Evolutionary conservation across 139 green algal species (phyloP).

Genomic region (Chlamydomonas sp.): DNA sequence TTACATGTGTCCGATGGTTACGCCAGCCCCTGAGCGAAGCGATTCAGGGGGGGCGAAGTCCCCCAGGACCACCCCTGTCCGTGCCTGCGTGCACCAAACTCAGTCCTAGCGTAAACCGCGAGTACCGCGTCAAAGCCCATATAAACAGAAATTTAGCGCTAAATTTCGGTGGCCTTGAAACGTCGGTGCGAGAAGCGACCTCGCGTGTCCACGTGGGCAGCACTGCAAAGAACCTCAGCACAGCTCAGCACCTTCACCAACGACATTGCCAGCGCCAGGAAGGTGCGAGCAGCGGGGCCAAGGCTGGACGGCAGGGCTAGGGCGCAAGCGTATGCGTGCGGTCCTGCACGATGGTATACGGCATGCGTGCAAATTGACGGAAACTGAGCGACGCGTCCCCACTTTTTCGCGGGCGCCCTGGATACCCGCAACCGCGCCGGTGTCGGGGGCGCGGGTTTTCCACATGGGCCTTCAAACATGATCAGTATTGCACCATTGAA

Average conservation of each 20-base stretch:
- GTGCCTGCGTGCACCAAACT: neutral
- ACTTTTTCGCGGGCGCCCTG: no score
- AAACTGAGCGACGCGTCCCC: no score
- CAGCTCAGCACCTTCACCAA: slow-evolving; percentile 63
- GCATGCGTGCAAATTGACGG: no score
- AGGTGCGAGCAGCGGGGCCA: neutral
- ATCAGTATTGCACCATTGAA: no score
- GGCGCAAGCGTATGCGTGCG: no score
- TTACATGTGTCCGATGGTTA: no score
- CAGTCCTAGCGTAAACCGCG: neutral
- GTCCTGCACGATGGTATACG: no score
- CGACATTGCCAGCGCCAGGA: slow-evolving; percentile 70
- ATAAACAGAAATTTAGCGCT: neutral
- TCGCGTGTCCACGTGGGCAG: slow-evolving; percentile 89
- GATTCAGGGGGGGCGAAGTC: neutral
- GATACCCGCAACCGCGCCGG: no score
- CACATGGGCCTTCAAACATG: no score
- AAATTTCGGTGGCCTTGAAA: neutral
- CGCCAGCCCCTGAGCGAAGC: neutral
- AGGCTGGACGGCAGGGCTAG: no score
- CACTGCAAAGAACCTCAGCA: slow-evolving; percentile 75
- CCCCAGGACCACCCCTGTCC: neutral
- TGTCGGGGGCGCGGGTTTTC: no score
- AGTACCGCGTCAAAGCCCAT: neutral
- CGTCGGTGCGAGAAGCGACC: no score